Evolutionary conservation across 2,329 filamentous ascomycete genomes (phyloP).

Genomic region (Tolypocladium endophyticum): DNA sequence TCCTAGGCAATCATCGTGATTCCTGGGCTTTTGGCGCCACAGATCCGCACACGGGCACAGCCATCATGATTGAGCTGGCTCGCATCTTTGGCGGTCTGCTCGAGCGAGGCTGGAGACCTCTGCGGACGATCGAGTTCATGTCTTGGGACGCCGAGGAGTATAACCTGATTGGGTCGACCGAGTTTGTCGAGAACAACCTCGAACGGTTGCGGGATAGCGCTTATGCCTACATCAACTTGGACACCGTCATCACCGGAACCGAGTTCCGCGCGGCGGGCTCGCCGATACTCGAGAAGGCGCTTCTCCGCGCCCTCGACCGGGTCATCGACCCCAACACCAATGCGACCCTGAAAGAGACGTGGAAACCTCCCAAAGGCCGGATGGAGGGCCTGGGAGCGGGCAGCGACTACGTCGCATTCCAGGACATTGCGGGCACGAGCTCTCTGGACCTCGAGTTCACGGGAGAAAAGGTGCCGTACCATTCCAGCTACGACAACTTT

Average conservation of each 20-base stretch:
- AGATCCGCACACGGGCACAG: slow-evolving; percentile 80
- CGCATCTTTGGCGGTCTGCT: slow-evolving; percentile 74
- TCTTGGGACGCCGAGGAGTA: slow-evolving; percentile 95
- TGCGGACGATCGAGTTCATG: slow-evolving; percentile 92
- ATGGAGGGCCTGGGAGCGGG: slow-evolving; percentile 62
- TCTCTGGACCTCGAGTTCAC: slow-evolving; percentile 76
- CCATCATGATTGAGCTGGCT: slow-evolving; percentile 81
- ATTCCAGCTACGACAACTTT: slow-evolving; percentile 83
- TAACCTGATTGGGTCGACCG: slow-evolving; percentile 87
- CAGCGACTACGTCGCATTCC: slow-evolving; percentile 83
- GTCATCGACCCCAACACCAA: slow-evolving; percentile 64
- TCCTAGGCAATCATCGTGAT: slow-evolving; percentile 90
- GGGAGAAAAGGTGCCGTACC: slow-evolving; percentile 57
- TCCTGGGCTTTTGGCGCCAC: slow-evolving; percentile 82
- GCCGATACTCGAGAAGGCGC: slow-evolving; percentile 63
- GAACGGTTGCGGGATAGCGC: slow-evolving; percentile 62
- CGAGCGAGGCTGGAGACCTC: slow-evolving; percentile 71
- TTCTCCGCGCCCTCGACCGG: slow-evolving; percentile 64
- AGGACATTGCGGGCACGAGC: slow-evolving; percentile 80
- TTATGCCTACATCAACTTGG: slow-evolving; percentile 86
- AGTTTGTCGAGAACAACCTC: slow-evolving; percentile 81
- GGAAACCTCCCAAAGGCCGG: slow-evolving; percentile 52
- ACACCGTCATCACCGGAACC: slow-evolving; percentile 65
- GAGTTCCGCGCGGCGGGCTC: slow-evolving; percentile 71
- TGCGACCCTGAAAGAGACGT: slow-evolving; percentile 61